Evolutionary conservation across 768 basidiomycete species (phyloP), one percentile per base, ranked within the genome.

Genomic region (Leccinum fibrillosum): DNA sequence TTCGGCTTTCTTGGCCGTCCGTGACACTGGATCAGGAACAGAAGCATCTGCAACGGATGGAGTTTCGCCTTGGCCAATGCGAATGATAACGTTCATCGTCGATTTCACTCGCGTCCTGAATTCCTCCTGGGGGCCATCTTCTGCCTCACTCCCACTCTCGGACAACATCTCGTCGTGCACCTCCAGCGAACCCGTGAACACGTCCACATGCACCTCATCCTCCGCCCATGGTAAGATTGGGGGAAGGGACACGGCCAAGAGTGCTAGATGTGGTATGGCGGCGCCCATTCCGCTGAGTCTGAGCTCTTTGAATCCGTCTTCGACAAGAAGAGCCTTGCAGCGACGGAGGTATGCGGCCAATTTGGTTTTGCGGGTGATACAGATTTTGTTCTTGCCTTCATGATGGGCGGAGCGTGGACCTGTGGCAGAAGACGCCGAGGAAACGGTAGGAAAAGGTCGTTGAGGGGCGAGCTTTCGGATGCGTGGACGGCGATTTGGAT

Each of bases 241-340:
- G 0, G 91, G 89, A 28, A 94, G 77, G 21, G 90, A 86, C 5
- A 86, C 80, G 12, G 82, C 74, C 13, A 96, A 78, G 49, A 84
- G 84, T 28, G 89, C 73, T 23, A 92, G 82, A 64, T 86, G 86
- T 3, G 93, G 92, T 57, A 95, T 94, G 2, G 94, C 92, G 5
- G 93, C 93, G 25, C 92, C 93, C 85, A 94, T 88, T 6, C 90
- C 93, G 58, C 82, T 84, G 47, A 95, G 72, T 69, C 86, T 83
- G 32, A 95, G 72, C 5, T 82, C 85, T 61, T 88, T 88, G 66
- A 90, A 91, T 86, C 89, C 91, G 61, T 92, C 85, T 47, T 85
- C 81, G 48, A 91, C 66, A 48, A 93, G 72, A 28, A 87, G 72
- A 58, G 85, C 80, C 65, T 90, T 91, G 71, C 92, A 93, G 49